Conservation (phyloP, 2,329 filamentous ascomycete species). For the Teratosphaeria gauchensis region DNA sequence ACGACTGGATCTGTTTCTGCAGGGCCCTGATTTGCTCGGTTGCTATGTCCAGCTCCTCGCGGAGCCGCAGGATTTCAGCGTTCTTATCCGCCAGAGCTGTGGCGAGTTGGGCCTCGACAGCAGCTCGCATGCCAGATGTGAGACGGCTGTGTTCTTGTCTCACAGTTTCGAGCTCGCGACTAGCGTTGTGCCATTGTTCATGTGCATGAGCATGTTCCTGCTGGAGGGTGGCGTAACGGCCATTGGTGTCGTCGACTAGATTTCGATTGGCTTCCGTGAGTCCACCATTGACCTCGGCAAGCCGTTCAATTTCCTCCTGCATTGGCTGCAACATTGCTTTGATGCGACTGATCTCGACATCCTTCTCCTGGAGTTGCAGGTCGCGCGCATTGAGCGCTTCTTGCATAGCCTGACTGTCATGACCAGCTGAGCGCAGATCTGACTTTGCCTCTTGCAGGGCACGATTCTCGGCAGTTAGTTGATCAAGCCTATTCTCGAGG, state of each 20-base stretch:
- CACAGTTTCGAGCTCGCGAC: constrained; percentile 60
- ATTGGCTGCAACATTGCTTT: constrained; percentile 69
- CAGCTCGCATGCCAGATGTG: constrained; percentile 52
- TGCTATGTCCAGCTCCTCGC: constrained; percentile 66
- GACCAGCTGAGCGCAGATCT: constrained; percentile 6
- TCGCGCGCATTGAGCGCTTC: constrained; percentile 55
- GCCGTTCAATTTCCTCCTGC: constrained; percentile 68
- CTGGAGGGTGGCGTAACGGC: constrained; percentile 59
- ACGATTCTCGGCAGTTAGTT: constrained; percentile 76
- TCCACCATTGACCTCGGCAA: constrained; percentile 74
- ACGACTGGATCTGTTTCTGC: constrained; percentile 49
- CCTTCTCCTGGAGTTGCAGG: constrained; percentile 65
- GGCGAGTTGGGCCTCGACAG: constrained; percentile 52
- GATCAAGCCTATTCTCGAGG: constrained; percentile 75
- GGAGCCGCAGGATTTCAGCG: constrained; percentile 68
- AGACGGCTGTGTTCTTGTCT: constrained; percentile 54
- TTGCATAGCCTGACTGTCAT: constrained; percentile 41
- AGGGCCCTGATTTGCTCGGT: constrained; percentile 50
- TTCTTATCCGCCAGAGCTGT: constrained; percentile 70
- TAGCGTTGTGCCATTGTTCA: constrained; percentile 45
- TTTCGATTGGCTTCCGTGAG: constrained; percentile 68
- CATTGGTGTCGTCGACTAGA: constrained; percentile 64
- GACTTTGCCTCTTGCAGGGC: constrained; percentile 56
- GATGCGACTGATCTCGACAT: constrained; percentile 69
- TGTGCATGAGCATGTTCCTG: constrained; percentile 50